Percentiles rank a stretch among this genome's conserved stretches.
Conservation (phyloP, 2,329 filamentous ascomycete genomes). For the Pyricularia pennisetigena region DNA sequence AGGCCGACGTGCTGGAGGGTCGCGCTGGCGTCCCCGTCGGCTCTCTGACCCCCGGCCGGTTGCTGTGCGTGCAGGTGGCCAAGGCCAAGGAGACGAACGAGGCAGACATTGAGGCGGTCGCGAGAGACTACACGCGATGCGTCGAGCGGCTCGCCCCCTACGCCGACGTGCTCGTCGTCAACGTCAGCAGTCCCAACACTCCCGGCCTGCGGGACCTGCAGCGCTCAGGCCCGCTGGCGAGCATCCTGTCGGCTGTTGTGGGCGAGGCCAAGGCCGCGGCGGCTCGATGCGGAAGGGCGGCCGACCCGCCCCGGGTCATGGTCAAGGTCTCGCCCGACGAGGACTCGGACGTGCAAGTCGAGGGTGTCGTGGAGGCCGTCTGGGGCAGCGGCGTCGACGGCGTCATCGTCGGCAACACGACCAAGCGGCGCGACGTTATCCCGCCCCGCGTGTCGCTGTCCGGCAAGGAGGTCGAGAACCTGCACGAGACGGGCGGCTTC, state of each 20-base stretch:
- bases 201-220: constrained; percentile 84
- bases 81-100: constrained; percentile 95
- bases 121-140: constrained; percentile 78
- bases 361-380: constrained; percentile 80
- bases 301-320: constrained; percentile 75
- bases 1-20: constrained; percentile 67
- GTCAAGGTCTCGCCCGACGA: constrained; percentile 98
- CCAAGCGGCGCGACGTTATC: constrained; percentile 66
- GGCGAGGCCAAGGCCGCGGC: constrained; percentile 60
- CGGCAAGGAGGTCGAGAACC: constrained; percentile 51
- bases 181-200: constrained; percentile 94
- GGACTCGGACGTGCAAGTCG: constrained; percentile 73
- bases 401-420: constrained; percentile 95
- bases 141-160: constrained; percentile 75
- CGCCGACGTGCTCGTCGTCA: constrained; percentile 94
- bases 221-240: constrained; percentile 70
- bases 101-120: constrained; percentile 71
- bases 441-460: constrained; percentile 58
- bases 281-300: constrained; percentile 28
- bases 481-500: constrained; percentile 77
- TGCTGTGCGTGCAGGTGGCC: constrained; percentile 85
- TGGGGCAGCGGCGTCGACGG: constrained; percentile 81
- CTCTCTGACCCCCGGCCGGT: constrained; percentile 63
- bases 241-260: constrained; percentile 74
- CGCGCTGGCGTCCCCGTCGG: constrained; percentile 66